phyloP scores from a whole-genome alignment of 2,329 filamentous ascomycete species.

The Neopestalotiopsis rosae region DNA sequence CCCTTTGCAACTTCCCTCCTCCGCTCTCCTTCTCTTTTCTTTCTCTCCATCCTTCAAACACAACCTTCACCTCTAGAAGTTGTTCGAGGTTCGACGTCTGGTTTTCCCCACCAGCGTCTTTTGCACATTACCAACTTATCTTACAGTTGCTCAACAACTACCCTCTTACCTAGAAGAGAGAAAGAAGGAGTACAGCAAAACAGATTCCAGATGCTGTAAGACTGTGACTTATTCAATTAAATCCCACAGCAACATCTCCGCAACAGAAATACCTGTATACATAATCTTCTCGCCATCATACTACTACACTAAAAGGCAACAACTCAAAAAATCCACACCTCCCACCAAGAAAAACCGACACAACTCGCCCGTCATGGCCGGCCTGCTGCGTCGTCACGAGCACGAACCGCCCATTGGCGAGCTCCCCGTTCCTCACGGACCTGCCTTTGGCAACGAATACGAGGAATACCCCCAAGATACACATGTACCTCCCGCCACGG shows the following conservation, averaged over 20 bases:
- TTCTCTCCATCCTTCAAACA: neutral
- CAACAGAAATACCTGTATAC: neutral
- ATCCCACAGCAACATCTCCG: neutral
- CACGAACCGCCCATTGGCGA: slow-evolving; percentile 53
- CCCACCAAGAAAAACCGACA: neutral
- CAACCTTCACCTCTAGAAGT: neutral
- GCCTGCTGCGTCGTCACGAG: slow-evolving; percentile 39
- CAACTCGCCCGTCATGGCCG: neutral
- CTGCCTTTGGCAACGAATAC: slow-evolving; percentile 53
- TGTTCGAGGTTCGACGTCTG: slow-evolving; percentile 7
- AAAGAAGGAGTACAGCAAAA: neutral
- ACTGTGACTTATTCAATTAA: slow-evolving; percentile 1
- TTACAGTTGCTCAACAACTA: neutral
- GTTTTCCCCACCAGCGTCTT: neutral
- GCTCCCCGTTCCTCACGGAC: slow-evolving; percentile 61
- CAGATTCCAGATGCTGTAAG: neutral
- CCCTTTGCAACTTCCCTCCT: neutral
- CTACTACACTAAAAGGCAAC: neutral
- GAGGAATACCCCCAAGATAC: slow-evolving; percentile 47
- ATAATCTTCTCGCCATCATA: neutral
- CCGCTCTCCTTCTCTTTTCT: neutral
- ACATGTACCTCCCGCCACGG: slow-evolving; percentile 44
- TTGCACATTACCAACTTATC: neutral
- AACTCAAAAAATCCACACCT: neutral
- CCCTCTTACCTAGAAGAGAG: neutral